Percentiles rank a stretch among this genome's conserved stretches.
Conservation (phyloP, 2,329 filamentous ascomycete genomes). For the Botrytis galanthina region DNA sequence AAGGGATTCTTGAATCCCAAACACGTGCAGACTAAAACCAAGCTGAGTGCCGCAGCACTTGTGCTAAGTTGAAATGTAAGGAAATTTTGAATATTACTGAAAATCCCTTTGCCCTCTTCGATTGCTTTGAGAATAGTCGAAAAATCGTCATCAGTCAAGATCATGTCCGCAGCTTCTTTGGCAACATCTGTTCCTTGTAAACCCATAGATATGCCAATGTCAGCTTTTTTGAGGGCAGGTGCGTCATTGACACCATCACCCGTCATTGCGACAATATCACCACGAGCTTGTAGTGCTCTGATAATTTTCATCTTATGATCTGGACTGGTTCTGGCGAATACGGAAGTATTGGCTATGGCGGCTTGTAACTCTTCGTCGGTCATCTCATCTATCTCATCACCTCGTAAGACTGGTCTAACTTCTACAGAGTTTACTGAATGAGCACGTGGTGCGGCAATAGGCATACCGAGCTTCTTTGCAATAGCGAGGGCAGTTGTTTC, state of each 20-base stretch:
- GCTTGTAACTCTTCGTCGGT: constrained; percentile 78
- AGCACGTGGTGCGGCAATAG: constrained; percentile 57
- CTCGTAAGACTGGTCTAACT: constrained; percentile 72
- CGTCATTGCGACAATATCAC: constrained; percentile 98
- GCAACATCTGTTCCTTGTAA: constrained; percentile 92
- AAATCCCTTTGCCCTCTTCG: constrained; percentile 98
- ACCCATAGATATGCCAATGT: constrained; percentile 98
- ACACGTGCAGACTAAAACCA: constrained; percentile 89
- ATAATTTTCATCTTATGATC: constrained; percentile 99
- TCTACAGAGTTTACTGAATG: constrained; percentile 55
- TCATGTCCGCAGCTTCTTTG: constrained; percentile 95
- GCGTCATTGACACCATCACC: constrained; percentile 98
- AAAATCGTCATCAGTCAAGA: constrained; percentile 85
- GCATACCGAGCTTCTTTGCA: constrained; percentile 92
- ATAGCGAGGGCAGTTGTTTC: constrained; percentile 94
- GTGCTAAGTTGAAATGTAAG: constrained; percentile 97
- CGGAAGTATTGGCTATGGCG: constrained; percentile 83
- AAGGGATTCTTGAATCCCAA: constrained; percentile 92
- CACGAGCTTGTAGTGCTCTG: constrained; percentile 81
- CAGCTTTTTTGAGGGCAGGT: constrained; percentile 91
- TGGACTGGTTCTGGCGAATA: constrained; percentile 93
- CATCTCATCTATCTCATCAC: constrained; percentile 93
- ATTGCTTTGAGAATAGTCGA: constrained; percentile 91
- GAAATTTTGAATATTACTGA: constrained; percentile 99
- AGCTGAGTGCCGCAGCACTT: constrained; percentile 84